Evolutionary conservation across 164 flowering plant genomes (phyloP).

Genomic region (Berberis thunbergii): DNA sequence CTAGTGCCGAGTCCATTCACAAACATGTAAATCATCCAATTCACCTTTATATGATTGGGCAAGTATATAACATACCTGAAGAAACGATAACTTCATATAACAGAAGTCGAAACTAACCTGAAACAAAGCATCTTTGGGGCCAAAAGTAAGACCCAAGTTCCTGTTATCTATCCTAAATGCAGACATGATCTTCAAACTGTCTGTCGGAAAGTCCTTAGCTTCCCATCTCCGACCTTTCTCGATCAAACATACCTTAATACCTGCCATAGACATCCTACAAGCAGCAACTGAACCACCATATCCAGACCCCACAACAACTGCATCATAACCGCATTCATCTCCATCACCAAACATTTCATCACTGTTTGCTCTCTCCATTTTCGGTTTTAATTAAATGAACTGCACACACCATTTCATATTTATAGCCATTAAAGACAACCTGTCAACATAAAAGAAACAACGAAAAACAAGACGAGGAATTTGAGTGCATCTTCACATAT

Average conservation of each 20-base stretch:
- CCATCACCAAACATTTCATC: constrained; percentile 7
- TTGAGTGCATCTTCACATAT: not conserved
- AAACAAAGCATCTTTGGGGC: constrained; percentile 46
- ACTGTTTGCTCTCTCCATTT: constrained; percentile 9
- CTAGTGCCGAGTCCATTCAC: too few relatives aligned
- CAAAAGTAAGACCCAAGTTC: constrained; percentile 32
- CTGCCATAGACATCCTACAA: constrained; percentile 45
- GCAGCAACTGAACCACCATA: constrained; percentile 65
- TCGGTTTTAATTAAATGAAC: too few relatives aligned
- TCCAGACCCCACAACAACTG: constrained; percentile 52
- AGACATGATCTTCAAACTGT: constrained; percentile 30
- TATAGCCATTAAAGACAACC: not conserved
- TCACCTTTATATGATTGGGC: too few relatives aligned
- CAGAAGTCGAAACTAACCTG: constrained; percentile 29
- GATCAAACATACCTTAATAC: constrained; percentile 43
- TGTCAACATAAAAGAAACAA: not conserved
- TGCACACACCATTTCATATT: not conserved
- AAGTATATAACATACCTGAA: too few relatives aligned
- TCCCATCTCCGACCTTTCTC: constrained; percentile 59
- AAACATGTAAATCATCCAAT: too few relatives aligned
- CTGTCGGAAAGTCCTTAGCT: constrained; percentile 40
- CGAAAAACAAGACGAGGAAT: not conserved
- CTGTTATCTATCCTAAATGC: constrained; percentile 26
- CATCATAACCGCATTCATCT: constrained; percentile 34
- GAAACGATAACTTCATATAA: not conserved